Percentiles rank a stretch among this genome's conserved stretches.
These are phyloP conservation scores for Filobasidium wieringae DNA, from an alignment of 768 basidiomycete genomes.

Conservation along the genomic window DNA sequence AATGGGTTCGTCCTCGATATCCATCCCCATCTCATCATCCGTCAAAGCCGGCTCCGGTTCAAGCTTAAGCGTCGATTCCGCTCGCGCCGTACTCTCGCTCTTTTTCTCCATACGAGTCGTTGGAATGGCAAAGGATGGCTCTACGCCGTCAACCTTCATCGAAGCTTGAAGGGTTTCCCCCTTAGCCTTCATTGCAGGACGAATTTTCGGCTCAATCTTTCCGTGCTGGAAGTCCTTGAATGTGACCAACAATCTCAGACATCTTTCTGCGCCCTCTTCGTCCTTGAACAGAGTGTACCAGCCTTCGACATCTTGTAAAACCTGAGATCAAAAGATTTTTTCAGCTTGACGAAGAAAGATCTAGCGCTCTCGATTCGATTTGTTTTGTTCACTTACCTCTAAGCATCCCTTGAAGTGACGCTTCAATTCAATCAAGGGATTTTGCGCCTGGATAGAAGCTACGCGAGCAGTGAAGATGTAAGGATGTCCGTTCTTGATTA, in stretches of 20 bases:
- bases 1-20: not conserved
- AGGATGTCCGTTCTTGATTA: slow-evolving; percentile 23
- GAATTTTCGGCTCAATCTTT: not conserved
- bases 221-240: not conserved
- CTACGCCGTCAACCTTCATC: too few relatives aligned
- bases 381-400: not conserved
- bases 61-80: not conserved
- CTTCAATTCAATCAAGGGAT: slow-evolving; percentile 53
- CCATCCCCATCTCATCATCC: not conserved
- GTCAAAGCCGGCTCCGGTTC: not conserved
- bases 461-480: slow-evolving; percentile 20
- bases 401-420: slow-evolving; percentile 47
- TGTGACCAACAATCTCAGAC: slow-evolving; percentile 51
- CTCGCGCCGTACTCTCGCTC: not conserved
- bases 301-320: slow-evolving; percentile 57
- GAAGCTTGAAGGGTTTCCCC: too few relatives aligned
- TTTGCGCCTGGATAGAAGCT: not conserved
- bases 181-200: too few relatives aligned
- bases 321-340: slow-evolving; percentile 39
- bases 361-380: not conserved
- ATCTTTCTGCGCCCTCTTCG: slow-evolving; percentile 53
- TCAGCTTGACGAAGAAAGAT: not conserved
- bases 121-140: too few relatives aligned
- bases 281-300: slow-evolving; percentile 74
- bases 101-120: not conserved